phyloP scores from a whole-genome alignment of 192 early-diverging fungal genomes.

The Coemansia sp. region DNA sequence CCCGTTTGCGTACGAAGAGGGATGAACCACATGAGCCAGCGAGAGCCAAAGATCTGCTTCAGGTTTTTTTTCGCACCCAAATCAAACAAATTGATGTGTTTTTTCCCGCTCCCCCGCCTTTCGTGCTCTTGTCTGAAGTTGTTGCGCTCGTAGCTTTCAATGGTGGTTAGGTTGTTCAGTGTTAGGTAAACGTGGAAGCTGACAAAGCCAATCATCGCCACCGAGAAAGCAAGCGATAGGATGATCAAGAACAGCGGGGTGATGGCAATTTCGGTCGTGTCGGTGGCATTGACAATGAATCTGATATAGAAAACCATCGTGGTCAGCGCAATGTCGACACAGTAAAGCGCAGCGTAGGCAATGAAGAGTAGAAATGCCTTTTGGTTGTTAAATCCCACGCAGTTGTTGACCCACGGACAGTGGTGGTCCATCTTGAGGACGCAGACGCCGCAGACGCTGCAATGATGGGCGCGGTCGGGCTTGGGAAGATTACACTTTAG shows the following conservation, averaged over 20 bases:
- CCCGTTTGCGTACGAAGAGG: constrained; percentile 56
- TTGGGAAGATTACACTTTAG: constrained; percentile 63
- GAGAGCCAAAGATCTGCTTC: constrained; percentile 58
- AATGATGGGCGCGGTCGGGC: constrained; percentile 79
- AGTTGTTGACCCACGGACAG: constrained; percentile 81
- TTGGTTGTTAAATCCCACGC: constrained; percentile 75
- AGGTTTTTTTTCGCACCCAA: constrained; percentile 53
- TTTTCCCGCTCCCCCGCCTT: not conserved
- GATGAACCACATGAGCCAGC: constrained; percentile 57
- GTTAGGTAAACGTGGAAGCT: constrained; percentile 47
- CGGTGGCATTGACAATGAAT: not conserved
- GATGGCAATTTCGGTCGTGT: constrained; percentile 10
- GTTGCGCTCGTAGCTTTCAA: constrained; percentile 48
- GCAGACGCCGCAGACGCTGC: constrained; percentile 70
- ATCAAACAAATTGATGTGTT: constrained; percentile 49
- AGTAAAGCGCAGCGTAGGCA: constrained; percentile 33
- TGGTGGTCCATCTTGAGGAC: constrained; percentile 81
- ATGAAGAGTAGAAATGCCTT: constrained; percentile 72
- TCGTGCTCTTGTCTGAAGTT: constrained; percentile 13
- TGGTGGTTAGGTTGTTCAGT: constrained; percentile 42
- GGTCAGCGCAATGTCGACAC: constrained; percentile 5
- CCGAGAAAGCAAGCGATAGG: constrained; percentile 22
- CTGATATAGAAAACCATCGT: constrained; percentile 26
- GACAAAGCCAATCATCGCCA: constrained; percentile 32
- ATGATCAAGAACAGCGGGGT: constrained; percentile 29